These are phyloP conservation scores for Boeremia lycopersici DNA, from an alignment of 2,329 filamentous ascomycete genomes.

Conservation along the genomic window DNA sequence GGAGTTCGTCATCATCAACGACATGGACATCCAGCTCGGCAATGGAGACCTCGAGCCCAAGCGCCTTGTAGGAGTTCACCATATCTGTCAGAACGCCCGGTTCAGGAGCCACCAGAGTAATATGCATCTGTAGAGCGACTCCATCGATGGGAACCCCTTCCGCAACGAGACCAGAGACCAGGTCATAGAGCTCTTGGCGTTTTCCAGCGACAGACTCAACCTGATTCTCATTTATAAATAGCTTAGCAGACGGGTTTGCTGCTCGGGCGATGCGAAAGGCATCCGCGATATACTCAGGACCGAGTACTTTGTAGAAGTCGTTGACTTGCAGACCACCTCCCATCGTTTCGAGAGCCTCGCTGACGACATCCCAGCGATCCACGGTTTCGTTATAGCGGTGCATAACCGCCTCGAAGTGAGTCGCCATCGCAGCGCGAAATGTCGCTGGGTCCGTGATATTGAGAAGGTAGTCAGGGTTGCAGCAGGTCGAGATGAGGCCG, in stretches of 20 bases:
- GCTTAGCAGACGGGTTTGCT: background rate
- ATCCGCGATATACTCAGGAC: background rate
- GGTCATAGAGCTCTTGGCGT: background rate
- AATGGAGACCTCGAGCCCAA: constrained; percentile 14
- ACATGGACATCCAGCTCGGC: constrained; percentile 17
- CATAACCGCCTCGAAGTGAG: constrained; percentile 9
- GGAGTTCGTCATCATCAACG: background rate
- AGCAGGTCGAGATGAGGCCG: constrained; percentile 16
- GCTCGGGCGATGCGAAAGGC: background rate
- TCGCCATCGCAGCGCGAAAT: constrained; percentile 9
- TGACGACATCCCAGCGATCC: background rate
- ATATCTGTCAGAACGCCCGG: constrained; percentile 11
- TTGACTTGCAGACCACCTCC: background rate
- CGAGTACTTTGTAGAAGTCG: background rate
- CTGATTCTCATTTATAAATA: background rate
- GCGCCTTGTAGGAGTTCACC: constrained; percentile 8
- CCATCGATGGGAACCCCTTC: constrained; percentile 14
- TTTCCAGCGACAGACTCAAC: background rate
- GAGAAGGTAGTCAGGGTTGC: constrained; percentile 10
- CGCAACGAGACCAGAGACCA: constrained; percentile 5
- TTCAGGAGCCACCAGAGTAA: constrained; percentile 9
- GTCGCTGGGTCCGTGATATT: constrained; percentile 10
- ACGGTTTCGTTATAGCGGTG: background rate
- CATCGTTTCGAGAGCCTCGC: background rate
- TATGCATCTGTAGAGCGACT: constrained; percentile 18